phyloP scores from a whole-genome alignment of 129 eudicot species.

The sunflower (Helianthus annuus) region DNA sequence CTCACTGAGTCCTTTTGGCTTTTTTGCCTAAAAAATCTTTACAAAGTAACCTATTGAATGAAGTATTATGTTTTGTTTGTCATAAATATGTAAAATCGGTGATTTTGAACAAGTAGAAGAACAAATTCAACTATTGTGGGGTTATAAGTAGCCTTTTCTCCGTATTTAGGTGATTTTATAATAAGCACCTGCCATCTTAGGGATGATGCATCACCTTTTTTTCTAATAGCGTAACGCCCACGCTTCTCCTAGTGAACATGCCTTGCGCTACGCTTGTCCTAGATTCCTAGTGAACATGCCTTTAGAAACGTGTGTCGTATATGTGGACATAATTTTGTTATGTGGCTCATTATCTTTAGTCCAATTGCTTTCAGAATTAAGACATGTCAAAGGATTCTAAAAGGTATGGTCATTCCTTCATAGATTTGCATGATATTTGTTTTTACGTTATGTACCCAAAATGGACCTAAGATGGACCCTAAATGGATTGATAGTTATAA shows the following conservation, averaged over 20 bases:
- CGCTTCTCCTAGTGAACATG: background rate
- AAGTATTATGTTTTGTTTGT: background rate
- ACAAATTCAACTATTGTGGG: background rate
- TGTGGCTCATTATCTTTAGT: background rate
- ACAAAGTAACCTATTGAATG: background rate
- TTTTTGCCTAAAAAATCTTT: too few relatives aligned
- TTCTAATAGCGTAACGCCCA: background rate
- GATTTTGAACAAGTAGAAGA: constrained; percentile 1
- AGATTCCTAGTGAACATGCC: background rate
- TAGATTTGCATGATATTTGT: too few relatives aligned
- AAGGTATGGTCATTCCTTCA: too few relatives aligned
- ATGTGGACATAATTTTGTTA: background rate
- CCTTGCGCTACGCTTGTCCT: background rate
- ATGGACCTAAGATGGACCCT: background rate
- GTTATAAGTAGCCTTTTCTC: background rate
- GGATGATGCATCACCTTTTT: too few relatives aligned
- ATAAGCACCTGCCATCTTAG: constrained; percentile 7
- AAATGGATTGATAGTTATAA: background rate
- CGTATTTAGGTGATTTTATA: background rate
- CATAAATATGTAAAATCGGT: background rate
- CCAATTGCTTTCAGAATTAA: background rate
- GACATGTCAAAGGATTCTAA: background rate
- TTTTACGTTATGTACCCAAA: too few relatives aligned
- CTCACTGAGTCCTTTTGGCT: background rate
- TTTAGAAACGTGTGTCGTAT: background rate